phyloP scores from a whole-genome alignment of 495 filamentous ascomycete genomes.

The Daldinia concentrica region DNA sequence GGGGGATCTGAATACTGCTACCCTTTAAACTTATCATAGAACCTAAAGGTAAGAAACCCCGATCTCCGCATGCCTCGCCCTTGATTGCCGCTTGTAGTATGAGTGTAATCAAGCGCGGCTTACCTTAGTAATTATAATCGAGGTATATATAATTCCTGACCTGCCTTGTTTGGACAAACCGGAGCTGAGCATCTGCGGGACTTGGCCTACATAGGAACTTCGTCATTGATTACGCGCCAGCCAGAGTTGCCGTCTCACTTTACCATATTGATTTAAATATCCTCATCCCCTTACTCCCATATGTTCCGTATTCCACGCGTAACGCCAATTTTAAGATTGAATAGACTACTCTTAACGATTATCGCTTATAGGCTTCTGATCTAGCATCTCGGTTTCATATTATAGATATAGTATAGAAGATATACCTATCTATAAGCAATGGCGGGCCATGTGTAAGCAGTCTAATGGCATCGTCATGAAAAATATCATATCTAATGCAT shows the following conservation, averaged over 20 bases:
- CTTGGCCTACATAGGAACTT: not conserved
- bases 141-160: constrained; percentile 3
- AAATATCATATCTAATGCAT: not conserved
- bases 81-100: not conserved
- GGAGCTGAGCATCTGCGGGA: not conserved
- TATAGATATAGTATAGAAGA: not conserved
- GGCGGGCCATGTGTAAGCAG: constrained; percentile 38
- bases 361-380: not conserved
- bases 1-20: not conserved
- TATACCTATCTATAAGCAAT: constrained; percentile 6
- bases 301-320: not conserved
- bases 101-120: not conserved
- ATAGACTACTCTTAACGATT: not conserved
- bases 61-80: not conserved
- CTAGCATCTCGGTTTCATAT: not conserved
- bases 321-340: not conserved
- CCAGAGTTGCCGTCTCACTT: not conserved
- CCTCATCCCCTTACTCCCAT: not conserved
- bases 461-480: not conserved
- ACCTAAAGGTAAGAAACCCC: not conserved
- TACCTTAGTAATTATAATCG: not conserved
- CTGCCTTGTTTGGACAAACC: constrained; percentile 11
- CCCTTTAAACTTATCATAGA: not conserved
- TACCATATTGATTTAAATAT: not conserved
- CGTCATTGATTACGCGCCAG: constrained; percentile 1